Evolutionary conservation across 1,284 basidiomycete species (phyloP), one percentile per base, ranked within the genome.

Genomic region (Violaceomyces palustris): DNA sequence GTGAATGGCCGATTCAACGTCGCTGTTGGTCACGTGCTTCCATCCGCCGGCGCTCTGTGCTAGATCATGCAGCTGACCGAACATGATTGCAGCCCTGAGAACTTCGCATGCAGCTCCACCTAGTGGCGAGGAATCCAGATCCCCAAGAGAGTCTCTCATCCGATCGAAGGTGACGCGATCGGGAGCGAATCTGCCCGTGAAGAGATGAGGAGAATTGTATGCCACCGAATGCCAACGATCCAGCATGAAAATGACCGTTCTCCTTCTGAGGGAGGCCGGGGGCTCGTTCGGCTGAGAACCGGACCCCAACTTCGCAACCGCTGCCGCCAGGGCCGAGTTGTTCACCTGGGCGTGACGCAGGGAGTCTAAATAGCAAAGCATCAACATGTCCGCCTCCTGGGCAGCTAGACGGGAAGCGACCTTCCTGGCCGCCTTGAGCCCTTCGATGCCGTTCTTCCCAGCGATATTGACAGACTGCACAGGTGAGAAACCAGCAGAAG

Each of bases 161-260:
- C 45, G 35, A 1, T 43, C 43, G 39, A 56, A 52, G 23, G 44
- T 47, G 30, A 45, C 35, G 6, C 54, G 45, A 24, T 60, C 57
- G 41, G 56, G 41, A 10, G 48, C 57, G n/a, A 56, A 50, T 8
- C 51, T 45, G 15, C 57, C 57, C 18, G 29, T 31, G 17, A 64
- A 34, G 28, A 57, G 19, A 15, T 56, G 53, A 11, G 57, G 46
- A 17, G 61, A 50, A 12, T 50, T 48, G 39, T 61, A 64, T 1
- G 42, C 53, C 17, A 50, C 27, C 5, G 61, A 44, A 31, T 64
- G 61, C 61, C 61, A 64, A 21, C 61, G 49, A 38, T 64, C 61
- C 11, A 64, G 40, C 45, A 53, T 57, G 40, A 57, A 54, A 14
- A 57, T 36, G 26, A 64, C 17, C 30, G 50, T 50, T 18, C 58